Base-by-base conservation (phyloP, 768 basidiomycete genomes). In the Boletales sp. region DNA sequence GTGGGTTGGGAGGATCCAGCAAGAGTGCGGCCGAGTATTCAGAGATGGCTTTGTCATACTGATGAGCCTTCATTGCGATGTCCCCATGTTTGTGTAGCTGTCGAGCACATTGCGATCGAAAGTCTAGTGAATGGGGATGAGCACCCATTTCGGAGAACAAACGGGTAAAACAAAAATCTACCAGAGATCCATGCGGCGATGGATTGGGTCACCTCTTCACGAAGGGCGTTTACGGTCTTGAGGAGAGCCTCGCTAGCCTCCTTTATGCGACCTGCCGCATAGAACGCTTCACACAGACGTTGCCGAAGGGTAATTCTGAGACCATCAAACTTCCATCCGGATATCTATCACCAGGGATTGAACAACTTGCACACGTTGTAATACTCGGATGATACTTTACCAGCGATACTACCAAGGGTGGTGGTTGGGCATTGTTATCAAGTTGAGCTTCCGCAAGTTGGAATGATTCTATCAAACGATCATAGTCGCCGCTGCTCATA, bases 211-310 rank as follows among this genome's bases (percentile, higher is more conserved):
- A n/a, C n/a, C 21, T 21, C 21, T 21, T 21, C 21, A 21, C 2
- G 21, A 21, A 21, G 21, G 2, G 4, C 14, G 14, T 34, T 14
- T 4, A 34, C 9, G 11, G 4, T 34, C 3, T 10, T 3, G 5
- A 18, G 14, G 2, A 47, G 5, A n/a, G 30, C 30, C 4, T 49
- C 28, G 9, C 31, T 4, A 0, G 39, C 49, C 1, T 55, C 46
- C n/a, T 46, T 42, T n/a, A 8, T 10, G 12, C 32, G 41, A 28
- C 53, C 46, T 1, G 28, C 38, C 0, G 35, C 25, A 44, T 50
- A 57, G 1, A 50, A 17, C 1, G 47, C 34, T 18, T 50, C 52
- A n/a, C 55, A 57, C 10, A 50, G 32, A 11, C 39, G 32, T 9
- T 38, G 46, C 14, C 9, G 40, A 28, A 50, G 34, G 15, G 21